These are phyloP conservation scores for Tilletia caries DNA, from an alignment of 1,284 basidiomycete genomes.

Conservation along the genomic window DNA sequence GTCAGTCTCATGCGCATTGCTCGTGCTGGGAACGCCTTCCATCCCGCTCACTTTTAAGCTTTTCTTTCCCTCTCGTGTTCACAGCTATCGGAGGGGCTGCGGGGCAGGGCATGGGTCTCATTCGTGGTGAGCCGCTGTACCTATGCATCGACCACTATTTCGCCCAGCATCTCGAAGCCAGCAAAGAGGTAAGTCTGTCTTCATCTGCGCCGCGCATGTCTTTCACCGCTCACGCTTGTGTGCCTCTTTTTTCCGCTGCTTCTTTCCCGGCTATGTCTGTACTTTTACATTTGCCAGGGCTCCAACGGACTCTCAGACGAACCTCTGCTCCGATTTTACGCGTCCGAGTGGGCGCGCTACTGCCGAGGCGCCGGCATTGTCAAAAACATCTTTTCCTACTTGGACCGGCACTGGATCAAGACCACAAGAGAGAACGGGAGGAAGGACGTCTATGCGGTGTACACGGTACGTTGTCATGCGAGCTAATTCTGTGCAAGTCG, in stretches of 20 bases:
- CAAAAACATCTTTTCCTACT: constrained; percentile 76
- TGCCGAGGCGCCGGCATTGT: constrained; percentile 95
- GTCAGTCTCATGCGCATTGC: not conserved
- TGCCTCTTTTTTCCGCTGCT: too few relatives aligned
- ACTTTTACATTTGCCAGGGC: constrained; percentile 59
- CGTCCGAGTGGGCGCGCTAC: constrained; percentile 89
- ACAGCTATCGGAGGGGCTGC: not conserved
- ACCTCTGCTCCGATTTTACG: constrained; percentile 84
- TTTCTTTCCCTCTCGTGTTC: not conserved
- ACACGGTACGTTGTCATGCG: constrained; percentile 66
- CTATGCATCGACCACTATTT: constrained; percentile 11
- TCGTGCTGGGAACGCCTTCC: too few relatives aligned
- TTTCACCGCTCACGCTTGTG: constrained; percentile 2
- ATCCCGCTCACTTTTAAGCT: too few relatives aligned
- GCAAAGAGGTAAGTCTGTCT: not conserved
- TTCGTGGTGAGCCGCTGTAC: constrained; percentile 5
- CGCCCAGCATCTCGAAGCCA: constrained; percentile 7
- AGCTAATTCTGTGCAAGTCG: too few relatives aligned
- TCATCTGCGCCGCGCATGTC: not conserved
- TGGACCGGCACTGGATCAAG: constrained; percentile 99
- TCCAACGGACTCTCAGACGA: constrained; percentile 79
- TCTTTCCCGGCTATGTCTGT: too few relatives aligned
- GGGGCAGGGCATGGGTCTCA: constrained; percentile 10
- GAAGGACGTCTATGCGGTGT: constrained; percentile 90
- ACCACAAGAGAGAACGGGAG: constrained; percentile 95